A percentile compares a stretch with the other conserved stretches of the same genome.
phyloP scores from a whole-genome alignment of 169 alveolate species.

The Blepharisma undulans region DNA sequence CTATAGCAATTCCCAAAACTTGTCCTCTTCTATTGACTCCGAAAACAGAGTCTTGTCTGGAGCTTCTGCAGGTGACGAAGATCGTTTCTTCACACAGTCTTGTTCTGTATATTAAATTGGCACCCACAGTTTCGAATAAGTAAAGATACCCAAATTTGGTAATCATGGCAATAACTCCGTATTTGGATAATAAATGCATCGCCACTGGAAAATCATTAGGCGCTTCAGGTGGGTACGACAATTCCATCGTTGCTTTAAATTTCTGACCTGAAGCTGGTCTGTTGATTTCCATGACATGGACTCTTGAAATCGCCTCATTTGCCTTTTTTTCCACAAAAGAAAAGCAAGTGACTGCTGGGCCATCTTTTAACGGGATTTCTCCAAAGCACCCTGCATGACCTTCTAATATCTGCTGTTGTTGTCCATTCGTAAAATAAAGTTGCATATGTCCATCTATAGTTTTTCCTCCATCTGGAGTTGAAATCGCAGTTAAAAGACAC shows the following conservation, averaged over 20 bases:
- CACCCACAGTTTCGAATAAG: constrained; percentile 78
- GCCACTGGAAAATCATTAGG: constrained; percentile 86
- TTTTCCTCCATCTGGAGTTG: constrained; percentile 86
- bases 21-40: constrained; percentile 82
- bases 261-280: constrained; percentile 44
- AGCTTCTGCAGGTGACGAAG: constrained; percentile 70
- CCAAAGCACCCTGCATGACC: constrained; percentile 96
- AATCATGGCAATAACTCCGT: constrained; percentile 80
- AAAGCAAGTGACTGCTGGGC: constrained; percentile 77
- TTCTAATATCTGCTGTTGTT: constrained; percentile 93
- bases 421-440: constrained; percentile 90
- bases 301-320: constrained; percentile 83
- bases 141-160: constrained; percentile 81
- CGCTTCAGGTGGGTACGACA: constrained; percentile 73
- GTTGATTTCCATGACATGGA: constrained; percentile 93
- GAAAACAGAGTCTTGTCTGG: constrained; percentile 71
- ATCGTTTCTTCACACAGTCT: constrained; percentile 78
- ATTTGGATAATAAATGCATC: constrained; percentile 77
- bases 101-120: constrained; percentile 73
- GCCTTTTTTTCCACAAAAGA: constrained; percentile 94
- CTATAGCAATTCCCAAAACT: constrained; percentile 73
- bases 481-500: constrained; percentile 94
- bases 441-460: constrained; percentile 94
- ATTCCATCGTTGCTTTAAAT: constrained; percentile 63
- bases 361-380: constrained; percentile 85